phyloP scores from a whole-genome alignment of 2,329 filamentous ascomycete genomes.

The Ophiostoma sp. region DNA sequence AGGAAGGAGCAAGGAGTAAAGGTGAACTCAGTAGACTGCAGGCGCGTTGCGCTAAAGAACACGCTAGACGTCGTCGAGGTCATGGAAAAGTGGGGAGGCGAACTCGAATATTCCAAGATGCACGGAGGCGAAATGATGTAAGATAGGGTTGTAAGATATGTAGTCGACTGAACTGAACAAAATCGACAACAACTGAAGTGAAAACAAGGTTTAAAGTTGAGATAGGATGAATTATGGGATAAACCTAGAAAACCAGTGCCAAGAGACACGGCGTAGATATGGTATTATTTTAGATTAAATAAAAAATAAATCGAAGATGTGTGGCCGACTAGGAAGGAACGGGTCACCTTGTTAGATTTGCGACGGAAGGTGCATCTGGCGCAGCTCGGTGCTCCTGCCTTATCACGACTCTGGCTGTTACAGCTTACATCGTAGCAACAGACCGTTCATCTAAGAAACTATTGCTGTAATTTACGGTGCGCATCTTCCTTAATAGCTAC shows the following conservation, averaged over 20 bases:
- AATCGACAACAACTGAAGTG: neutral
- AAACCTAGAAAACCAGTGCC: neutral
- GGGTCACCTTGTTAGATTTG: slow-evolving; percentile 3
- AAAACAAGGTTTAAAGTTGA: neutral
- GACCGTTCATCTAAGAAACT: neutral
- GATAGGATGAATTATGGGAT: neutral
- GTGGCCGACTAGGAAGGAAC: slow-evolving; percentile 2
- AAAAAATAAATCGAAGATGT: neutral
- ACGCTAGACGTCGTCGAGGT: slow-evolving; percentile 4
- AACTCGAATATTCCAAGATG: slow-evolving; percentile 5
- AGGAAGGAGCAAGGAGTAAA: neutral
- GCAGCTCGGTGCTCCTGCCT: neutral
- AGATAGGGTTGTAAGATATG: neutral
- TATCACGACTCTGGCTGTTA: neutral
- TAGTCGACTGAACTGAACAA: neutral
- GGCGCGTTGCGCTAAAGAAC: slow-evolving; percentile 13
- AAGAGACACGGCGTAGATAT: neutral
- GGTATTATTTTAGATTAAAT: neutral
- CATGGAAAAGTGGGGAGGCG: slow-evolving; percentile 1
- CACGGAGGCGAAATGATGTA: slow-evolving; percentile 2
- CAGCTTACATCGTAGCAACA: neutral
- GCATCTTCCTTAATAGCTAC: neutral
- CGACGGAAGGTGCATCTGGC: neutral
- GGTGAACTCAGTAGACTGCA: neutral
- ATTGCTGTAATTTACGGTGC: no score